phyloP scores from a whole-genome alignment of 257 asterid genomes.

The Nyctanthes arbortristis region DNA sequence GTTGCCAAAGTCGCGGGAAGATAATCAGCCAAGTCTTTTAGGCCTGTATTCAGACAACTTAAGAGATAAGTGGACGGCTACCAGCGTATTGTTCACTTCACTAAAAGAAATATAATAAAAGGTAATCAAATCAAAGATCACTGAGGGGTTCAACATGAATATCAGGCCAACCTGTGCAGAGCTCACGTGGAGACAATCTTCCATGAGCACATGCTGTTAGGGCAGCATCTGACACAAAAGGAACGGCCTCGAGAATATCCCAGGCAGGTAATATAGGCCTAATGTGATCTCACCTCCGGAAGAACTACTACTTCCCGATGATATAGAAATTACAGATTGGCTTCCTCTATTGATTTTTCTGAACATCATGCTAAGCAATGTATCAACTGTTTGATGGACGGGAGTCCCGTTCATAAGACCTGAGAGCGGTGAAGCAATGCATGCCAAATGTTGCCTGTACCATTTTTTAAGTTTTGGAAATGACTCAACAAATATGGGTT shows the following conservation, averaged over 20 bases:
- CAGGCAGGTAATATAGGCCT: slow-evolving; percentile 94
- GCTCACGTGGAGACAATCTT: slow-evolving; percentile 87
- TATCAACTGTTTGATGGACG: slow-evolving; percentile 76
- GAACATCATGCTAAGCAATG: slow-evolving; percentile 84
- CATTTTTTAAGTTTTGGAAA: slow-evolving; percentile 93
- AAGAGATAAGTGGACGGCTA: slow-evolving; percentile 15
- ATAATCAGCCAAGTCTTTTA: slow-evolving; percentile 93
- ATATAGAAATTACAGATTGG: slow-evolving; percentile 50
- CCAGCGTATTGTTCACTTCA: neutral
- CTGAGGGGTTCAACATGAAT: neutral
- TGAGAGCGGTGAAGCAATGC: slow-evolving; percentile 90
- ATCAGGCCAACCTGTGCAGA: slow-evolving; percentile 81
- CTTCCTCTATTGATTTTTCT: slow-evolving; percentile 62
- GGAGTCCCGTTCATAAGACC: slow-evolving; percentile 86
- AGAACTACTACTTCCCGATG: slow-evolving; percentile 83
- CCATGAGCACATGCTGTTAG: slow-evolving; percentile 94
- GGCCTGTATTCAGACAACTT: slow-evolving; percentile 49
- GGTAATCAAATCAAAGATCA: neutral
- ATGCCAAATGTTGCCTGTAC: slow-evolving; percentile 94
- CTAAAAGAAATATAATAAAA: neutral
- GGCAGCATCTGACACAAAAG: slow-evolving; percentile 96
- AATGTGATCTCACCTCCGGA: slow-evolving; percentile 65
- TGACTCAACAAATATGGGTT: slow-evolving; percentile 89
- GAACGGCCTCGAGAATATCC: slow-evolving; percentile 98
- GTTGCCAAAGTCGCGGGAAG: slow-evolving; percentile 98